Percentiles rank a stretch among this genome's conserved stretches.
phyloP scores from a whole-genome alignment of 208 protist genomes.

The Acanthamoeba castellanii region DNA sequence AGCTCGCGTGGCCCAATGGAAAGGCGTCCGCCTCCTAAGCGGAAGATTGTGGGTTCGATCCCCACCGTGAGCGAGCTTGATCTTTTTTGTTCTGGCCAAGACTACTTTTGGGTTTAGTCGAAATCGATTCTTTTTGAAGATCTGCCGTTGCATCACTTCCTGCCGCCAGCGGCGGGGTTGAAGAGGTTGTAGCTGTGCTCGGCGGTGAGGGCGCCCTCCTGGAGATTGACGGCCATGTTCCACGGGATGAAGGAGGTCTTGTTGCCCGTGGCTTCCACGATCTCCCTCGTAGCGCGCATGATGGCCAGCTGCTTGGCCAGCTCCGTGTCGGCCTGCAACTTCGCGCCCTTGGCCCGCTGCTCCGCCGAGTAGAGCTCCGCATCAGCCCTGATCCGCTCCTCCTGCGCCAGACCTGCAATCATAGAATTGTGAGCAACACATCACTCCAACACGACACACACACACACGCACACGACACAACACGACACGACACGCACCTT shows the following conservation, averaged over 20 bases:
- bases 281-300: neutral
- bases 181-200: neutral
- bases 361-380: neutral
- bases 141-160: no score
- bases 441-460: no score
- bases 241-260: neutral
- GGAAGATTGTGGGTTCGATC: slow-evolving; percentile 9
- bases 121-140: no score
- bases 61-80: neutral
- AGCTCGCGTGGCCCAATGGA: slow-evolving; percentile 5
- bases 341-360: neutral
- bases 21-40: slow-evolving; percentile 5
- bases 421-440: neutral
- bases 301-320: neutral
- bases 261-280: neutral
- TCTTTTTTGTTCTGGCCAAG: no score
- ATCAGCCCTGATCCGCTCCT: neutral
- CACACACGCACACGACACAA: no score
- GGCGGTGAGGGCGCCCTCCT: neutral
- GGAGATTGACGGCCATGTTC: neutral
- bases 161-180: no score
- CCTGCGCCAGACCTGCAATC: slow-evolving; percentile 1
- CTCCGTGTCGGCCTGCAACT: neutral
- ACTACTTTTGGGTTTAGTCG: no score
- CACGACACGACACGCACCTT: neutral